Evolutionary conservation across 108 stramenopile genomes (phyloP).

Genomic region (Mediolabrus comicus): DNA sequence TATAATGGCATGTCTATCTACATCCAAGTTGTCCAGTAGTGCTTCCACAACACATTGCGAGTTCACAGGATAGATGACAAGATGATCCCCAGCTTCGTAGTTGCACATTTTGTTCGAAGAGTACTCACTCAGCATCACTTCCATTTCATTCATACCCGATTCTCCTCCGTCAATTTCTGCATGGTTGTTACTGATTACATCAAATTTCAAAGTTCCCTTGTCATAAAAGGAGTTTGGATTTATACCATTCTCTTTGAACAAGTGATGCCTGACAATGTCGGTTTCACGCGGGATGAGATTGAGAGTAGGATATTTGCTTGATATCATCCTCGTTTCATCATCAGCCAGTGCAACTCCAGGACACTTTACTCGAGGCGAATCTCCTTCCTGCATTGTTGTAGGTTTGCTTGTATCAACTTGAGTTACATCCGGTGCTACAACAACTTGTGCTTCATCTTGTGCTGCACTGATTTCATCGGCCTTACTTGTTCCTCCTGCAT

Average conservation of each 20-base stretch:
- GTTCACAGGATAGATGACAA: constrained; percentile 69
- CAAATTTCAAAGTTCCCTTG: constrained; percentile 19
- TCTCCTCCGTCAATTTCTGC: constrained; percentile 44
- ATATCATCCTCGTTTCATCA: constrained; percentile 30
- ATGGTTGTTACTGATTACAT: constrained; percentile 41
- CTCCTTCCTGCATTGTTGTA: background rate
- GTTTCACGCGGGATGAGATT: constrained; percentile 20
- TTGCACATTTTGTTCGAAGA: background rate
- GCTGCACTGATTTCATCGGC: constrained; percentile 2
- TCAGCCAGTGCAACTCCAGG: constrained; percentile 32
- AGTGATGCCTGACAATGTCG: constrained; percentile 36
- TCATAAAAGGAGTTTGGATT: constrained; percentile 41
- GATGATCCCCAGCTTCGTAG: constrained; percentile 68
- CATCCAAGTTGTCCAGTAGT: constrained; percentile 47
- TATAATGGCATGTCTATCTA: constrained; percentile 55
- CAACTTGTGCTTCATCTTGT: constrained; percentile 11
- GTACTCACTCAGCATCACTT: constrained; percentile 7
- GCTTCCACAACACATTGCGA: constrained; percentile 41
- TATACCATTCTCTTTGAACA: constrained; percentile 45
- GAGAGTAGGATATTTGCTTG: constrained; percentile 44
- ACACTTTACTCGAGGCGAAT: constrained; percentile 2
- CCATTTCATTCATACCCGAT: constrained; percentile 59
- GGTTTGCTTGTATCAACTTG: background rate
- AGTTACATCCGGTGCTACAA: constrained; percentile 5
- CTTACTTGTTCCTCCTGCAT: constrained; percentile 15